A percentile compares a stretch with the other conserved stretches of the same genome.
phyloP scores from a whole-genome alignment of 1,139 yeast species.

The Suhomyces yuchorum region DNA sequence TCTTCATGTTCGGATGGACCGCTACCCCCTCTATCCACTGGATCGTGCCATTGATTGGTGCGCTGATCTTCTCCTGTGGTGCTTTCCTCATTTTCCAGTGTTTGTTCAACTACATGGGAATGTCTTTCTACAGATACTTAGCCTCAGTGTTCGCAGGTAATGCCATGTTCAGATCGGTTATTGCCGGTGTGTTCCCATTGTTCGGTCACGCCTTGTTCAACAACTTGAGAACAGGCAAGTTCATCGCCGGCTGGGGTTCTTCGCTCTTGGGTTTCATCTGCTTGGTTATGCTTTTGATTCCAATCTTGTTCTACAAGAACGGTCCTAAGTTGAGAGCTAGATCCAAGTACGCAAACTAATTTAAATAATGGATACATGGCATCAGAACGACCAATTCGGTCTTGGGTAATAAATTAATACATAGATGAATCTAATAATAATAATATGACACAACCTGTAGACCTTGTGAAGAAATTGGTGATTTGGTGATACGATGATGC shows the following conservation, averaged over 20 bases:
- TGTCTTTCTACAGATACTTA: slow-evolving; percentile 41
- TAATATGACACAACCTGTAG: not conserved
- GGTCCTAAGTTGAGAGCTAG: slow-evolving; percentile 54
- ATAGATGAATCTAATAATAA: not conserved
- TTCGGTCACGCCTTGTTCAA: slow-evolving; percentile 56
- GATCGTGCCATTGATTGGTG: slow-evolving; percentile 48
- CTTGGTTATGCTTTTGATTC: slow-evolving; percentile 45
- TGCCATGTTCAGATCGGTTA: slow-evolving; percentile 50
- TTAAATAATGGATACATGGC: not conserved
- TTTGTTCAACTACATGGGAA: slow-evolving; percentile 36
- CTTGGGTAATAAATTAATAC: not conserved
- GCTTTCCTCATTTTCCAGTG: slow-evolving; percentile 47
- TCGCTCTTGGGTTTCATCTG: slow-evolving; percentile 49
- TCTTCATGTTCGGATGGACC: slow-evolving; percentile 56
- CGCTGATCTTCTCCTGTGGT: slow-evolving; percentile 38
- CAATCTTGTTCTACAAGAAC: slow-evolving; percentile 48
- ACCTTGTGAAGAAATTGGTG: no score
- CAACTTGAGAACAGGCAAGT: slow-evolving; percentile 42
- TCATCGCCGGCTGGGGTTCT: slow-evolving; percentile 61
- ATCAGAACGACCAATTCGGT: not conserved
- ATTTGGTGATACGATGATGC: no score
- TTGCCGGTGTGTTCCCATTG: slow-evolving; percentile 65
- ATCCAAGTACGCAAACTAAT: slow-evolving; percentile 38
- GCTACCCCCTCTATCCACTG: slow-evolving; percentile 41
- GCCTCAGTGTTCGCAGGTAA: slow-evolving; percentile 66